Conservation (phyloP, 148 eudicot species). For the Dysphania ambrosioides region DNA sequence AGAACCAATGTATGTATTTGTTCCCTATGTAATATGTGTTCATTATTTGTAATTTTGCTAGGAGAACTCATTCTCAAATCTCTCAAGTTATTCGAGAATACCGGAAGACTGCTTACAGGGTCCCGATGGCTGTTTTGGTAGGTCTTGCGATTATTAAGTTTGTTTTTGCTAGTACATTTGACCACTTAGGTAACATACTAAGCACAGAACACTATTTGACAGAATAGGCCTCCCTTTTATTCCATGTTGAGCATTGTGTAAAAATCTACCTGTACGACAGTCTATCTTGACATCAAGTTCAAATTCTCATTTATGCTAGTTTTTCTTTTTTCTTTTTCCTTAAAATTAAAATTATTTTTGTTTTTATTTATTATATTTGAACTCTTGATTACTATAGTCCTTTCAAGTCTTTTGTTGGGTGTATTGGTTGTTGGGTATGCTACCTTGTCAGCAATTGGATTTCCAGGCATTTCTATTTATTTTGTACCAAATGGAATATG, state of each 20-base stretch:
- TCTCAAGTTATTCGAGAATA: conserved; percentile 91
- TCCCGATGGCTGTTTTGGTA: conserved; percentile 94
- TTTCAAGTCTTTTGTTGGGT: background rate
- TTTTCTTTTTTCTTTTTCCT: too few species aligned
- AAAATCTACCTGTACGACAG: background rate
- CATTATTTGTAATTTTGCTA: conserved; percentile 25
- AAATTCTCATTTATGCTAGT: background rate
- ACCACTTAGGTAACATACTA: too few species aligned
- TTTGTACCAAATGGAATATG: background rate
- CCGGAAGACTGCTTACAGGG: conserved; percentile 80
- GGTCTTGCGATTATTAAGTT: conserved; percentile 17
- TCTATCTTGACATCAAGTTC: conserved; percentile 15
- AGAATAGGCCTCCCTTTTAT: background rate
- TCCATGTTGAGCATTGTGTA: background rate
- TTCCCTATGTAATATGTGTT: background rate
- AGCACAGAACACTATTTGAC: too few species aligned
- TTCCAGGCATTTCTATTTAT: background rate
- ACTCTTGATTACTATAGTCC: too few species aligned
- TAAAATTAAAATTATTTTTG: too few species aligned
- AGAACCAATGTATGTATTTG: background rate
- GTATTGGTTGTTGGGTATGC: background rate
- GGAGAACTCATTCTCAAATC: conserved; percentile 95
- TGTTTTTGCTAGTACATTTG: background rate
- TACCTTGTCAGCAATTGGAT: background rate
- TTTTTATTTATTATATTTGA: too few species aligned